Conservation (phyloP, 2,329 filamentous ascomycete species). For the Ramularia endophylla region DNA sequence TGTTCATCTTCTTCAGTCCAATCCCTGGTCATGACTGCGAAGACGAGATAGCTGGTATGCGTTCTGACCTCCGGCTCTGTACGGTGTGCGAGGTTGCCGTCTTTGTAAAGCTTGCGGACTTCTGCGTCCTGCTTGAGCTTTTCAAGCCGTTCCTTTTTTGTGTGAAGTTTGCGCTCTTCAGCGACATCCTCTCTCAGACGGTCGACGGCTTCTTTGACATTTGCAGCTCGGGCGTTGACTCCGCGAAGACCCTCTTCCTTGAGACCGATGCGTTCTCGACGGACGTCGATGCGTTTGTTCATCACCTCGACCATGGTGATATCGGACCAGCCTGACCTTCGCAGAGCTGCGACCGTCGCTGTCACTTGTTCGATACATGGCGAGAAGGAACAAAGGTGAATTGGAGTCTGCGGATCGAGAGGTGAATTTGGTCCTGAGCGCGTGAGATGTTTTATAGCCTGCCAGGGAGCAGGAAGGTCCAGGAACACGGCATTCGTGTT, state of each 20-base stretch:
- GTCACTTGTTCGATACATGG: slow-evolving; percentile 97
- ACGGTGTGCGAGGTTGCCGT: slow-evolving; percentile 72
- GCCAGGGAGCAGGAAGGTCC: slow-evolving; percentile 75
- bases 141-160: slow-evolving; percentile 25
- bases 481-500: slow-evolving; percentile 68
- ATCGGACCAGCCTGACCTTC: slow-evolving; percentile 78
- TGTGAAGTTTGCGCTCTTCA: slow-evolving; percentile 5
- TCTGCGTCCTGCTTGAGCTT: slow-evolving; percentile 31
- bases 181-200: slow-evolving; percentile 54
- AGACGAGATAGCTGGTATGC: slow-evolving; percentile 95
- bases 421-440: slow-evolving; percentile 44
- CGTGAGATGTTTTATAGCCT: slow-evolving; percentile 69
- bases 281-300: slow-evolving; percentile 72
- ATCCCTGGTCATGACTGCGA: slow-evolving; percentile 78
- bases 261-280: slow-evolving; percentile 72
- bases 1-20: slow-evolving; percentile 82
- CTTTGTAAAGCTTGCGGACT: slow-evolving; percentile 58
- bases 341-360: slow-evolving; percentile 72
- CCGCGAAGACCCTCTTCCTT: slow-evolving; percentile 61
- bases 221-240: slow-evolving; percentile 62
- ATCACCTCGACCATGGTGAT: slow-evolving; percentile 90
- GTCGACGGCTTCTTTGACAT: slow-evolving; percentile 71
- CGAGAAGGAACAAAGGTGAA: slow-evolving; percentile 87
- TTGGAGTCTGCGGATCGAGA: slow-evolving; percentile 64
- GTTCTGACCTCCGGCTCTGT: slow-evolving; percentile 87